phyloP scores from a whole-genome alignment of 306 rosid species.

The Rubus parviflorus region DNA sequence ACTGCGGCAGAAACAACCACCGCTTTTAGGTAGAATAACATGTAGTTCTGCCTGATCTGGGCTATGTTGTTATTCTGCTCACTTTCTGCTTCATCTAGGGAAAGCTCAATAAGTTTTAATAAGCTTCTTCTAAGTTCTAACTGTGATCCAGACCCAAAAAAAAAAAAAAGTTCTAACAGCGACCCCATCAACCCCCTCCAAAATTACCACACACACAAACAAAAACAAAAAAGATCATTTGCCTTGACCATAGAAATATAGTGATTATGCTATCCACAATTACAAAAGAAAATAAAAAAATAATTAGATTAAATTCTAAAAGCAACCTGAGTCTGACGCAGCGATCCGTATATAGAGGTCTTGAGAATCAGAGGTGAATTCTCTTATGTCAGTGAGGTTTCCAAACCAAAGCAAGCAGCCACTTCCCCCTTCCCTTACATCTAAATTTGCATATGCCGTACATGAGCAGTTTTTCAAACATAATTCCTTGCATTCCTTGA shows the following conservation, averaged over 20 bases:
- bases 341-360: conserved; percentile 20
- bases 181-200: no score
- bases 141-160: neutral
- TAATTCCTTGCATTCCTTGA: conserved; percentile 25
- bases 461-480: conserved; percentile 52
- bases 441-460: conserved; percentile 39
- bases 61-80: neutral
- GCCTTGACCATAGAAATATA: neutral
- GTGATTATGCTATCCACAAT: neutral
- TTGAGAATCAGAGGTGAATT: neutral
- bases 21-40: neutral
- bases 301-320: neutral
- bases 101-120: neutral
- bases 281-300: neutral
- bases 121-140: neutral
- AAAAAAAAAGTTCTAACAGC: no score
- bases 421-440: conserved; percentile 23
- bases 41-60: neutral
- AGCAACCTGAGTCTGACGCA: conserved; percentile 12
- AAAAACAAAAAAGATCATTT: neutral
- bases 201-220: neutral
- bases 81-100: neutral
- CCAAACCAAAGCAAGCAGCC: conserved; percentile 49
- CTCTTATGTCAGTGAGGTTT: conserved; percentile 35
- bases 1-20: neutral